These are phyloP conservation scores for Collybia sordida DNA, from an alignment of 768 basidiomycete species.

Conservation along the genomic window DNA sequence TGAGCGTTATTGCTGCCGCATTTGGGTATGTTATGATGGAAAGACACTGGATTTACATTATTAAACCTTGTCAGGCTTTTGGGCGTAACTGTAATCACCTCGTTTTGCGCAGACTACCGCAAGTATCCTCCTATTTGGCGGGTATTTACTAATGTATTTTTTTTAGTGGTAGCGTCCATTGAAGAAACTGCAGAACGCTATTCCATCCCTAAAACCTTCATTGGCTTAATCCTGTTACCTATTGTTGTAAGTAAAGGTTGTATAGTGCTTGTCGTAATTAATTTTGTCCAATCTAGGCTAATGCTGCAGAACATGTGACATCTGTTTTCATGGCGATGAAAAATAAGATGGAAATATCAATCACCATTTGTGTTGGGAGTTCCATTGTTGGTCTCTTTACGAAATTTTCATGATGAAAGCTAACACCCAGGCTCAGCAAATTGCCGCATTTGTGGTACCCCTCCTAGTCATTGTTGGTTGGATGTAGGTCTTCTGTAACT, in stretches of 20 bases:
- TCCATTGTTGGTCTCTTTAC: constrained; percentile 59
- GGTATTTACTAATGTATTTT: constrained; percentile 19
- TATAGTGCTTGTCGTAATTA: neutral
- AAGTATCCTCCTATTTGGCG: constrained; percentile 29
- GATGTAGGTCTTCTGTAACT: constrained; percentile 50
- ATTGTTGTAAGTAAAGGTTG: constrained; percentile 61
- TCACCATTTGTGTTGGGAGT: constrained; percentile 78
- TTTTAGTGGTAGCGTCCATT: constrained; percentile 82
- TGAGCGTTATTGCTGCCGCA: constrained; percentile 72
- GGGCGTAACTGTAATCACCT: constrained; percentile 73
- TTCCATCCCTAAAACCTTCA: constrained; percentile 80
- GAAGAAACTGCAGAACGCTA: constrained; percentile 87
- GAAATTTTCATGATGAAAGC: neutral
- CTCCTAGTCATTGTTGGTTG: constrained; percentile 88
- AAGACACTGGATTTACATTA: neutral
- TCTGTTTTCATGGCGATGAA: constrained; percentile 91
- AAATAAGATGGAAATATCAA: constrained; percentile 60
- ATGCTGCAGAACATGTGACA: constrained; percentile 84
- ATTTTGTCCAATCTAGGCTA: constrained; percentile 42
- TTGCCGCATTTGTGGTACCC: constrained; percentile 84
- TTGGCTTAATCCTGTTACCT: constrained; percentile 83
- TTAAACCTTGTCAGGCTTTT: constrained; percentile 48
- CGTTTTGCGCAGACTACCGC: constrained; percentile 90
- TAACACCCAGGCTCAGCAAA: constrained; percentile 54
- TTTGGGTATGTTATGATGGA: constrained; percentile 38